phyloP scores from a whole-genome alignment of 2,329 filamentous ascomycete genomes.

The Pseudocercospora fuligena region DNA sequence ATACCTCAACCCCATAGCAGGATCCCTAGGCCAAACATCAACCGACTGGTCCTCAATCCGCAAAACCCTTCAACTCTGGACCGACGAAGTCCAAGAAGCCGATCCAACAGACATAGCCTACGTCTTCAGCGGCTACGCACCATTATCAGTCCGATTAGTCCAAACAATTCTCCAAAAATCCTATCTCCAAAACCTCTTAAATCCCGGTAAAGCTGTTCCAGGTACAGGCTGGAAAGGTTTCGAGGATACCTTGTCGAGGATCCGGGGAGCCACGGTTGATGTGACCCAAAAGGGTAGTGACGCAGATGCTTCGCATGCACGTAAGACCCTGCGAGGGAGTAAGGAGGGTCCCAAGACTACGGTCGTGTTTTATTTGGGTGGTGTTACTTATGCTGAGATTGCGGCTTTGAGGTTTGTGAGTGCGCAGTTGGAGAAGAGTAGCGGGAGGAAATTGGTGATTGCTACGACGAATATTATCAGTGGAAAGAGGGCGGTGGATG shows the following conservation, averaged over 20 bases:
- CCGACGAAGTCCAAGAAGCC: conserved; percentile 95
- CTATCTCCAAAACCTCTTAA: conserved; percentile 66
- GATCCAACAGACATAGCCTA: conserved; percentile 96
- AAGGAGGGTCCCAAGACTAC: conserved; percentile 71
- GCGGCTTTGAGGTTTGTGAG: conserved; percentile 90
- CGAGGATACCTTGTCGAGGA: conserved; percentile 87
- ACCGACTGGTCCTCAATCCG: conserved; percentile 84
- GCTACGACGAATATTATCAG: conserved; percentile 91
- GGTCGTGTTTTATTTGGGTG: conserved; percentile 97
- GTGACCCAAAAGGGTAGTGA: conserved; percentile 91
- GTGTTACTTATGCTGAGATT: conserved; percentile 94
- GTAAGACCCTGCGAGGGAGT: conserved; percentile 77
- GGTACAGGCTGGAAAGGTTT: conserved; percentile 90
- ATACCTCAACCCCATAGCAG: conserved; percentile 78
- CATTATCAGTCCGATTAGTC: conserved; percentile 85
- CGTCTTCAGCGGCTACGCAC: conserved; percentile 96
- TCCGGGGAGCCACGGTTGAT: conserved; percentile 87
- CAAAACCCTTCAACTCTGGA: conserved; percentile 83
- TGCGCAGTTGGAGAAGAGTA: conserved; percentile 66
- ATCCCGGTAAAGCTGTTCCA: conserved; percentile 47
- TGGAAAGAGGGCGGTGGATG: conserved; percentile 86
- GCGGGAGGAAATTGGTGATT: conserved; percentile 81
- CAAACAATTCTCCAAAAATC: conserved; percentile 93
- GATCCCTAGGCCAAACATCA: conserved; percentile 57
- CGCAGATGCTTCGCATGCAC: conserved; percentile 79